These are phyloP conservation scores for Nigrograna mackinnonii DNA, from an alignment of 2,329 filamentous ascomycete genomes.

Conservation along the genomic window DNA sequence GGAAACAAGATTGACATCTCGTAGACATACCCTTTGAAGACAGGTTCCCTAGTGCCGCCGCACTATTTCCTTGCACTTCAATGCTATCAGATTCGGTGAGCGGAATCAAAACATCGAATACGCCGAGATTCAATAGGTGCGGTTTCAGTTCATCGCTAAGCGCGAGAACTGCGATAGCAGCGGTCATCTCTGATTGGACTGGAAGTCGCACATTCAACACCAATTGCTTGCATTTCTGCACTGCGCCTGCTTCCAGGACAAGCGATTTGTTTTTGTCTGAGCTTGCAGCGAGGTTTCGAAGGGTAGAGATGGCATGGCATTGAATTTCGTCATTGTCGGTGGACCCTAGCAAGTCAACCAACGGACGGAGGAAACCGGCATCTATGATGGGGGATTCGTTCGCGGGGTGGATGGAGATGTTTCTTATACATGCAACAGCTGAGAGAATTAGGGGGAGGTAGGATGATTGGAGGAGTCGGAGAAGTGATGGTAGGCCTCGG, in stretches of 20 bases:
- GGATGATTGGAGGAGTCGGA: conserved; percentile 89
- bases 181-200: conserved; percentile 98
- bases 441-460: conserved; percentile 96
- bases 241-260: conserved; percentile 93
- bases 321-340: conserved; percentile 99
- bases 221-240: conserved; percentile 97
- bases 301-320: conserved; percentile 95
- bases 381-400: conserved; percentile 99
- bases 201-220: conserved; percentile 90
- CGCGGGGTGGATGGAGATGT: conserved; percentile 96
- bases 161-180: conserved; percentile 95
- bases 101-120: conserved; percentile 95
- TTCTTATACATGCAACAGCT: conserved; percentile 96
- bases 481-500: conserved; percentile 79
- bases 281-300: conserved; percentile 93
- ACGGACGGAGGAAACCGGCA: conserved; percentile 88
- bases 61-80: conserved; percentile 97
- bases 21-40: conserved; percentile 85
- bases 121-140: conserved; percentile 85
- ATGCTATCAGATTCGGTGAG: conserved; percentile 94
- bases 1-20: no score
- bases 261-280: conserved; percentile 97
- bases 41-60: conserved; percentile 90
- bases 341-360: conserved; percentile 91
- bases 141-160: conserved; percentile 95